Base-by-base conservation (phyloP, 495 filamentous ascomycete genomes). In the Hypoxylon subgilvum region DNA sequence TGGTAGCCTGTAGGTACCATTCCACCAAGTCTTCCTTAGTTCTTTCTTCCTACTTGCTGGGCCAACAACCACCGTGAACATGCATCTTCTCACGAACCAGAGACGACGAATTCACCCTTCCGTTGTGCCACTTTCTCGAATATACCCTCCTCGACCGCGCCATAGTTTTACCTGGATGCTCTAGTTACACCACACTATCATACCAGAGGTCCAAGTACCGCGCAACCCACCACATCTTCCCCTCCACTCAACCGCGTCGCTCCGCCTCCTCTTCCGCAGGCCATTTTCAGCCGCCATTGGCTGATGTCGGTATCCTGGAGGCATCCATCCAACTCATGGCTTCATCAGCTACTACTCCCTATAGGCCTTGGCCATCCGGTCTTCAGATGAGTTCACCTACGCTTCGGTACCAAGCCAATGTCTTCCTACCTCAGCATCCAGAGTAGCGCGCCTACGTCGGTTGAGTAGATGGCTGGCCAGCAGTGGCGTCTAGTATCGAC, bases 111-210 rank as follows among this genome's bases (percentile, higher is more conserved):
- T 45, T 31, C 35, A n/a, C 16, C 13, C 42, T 50, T 27, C 40
- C 36, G 61, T 53, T 28, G 45, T 43, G 16, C 42, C 41, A 23
- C 36, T 25, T 39, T 51, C 39, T 61, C 47, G 35, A 58, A 53
- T 57, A 56, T 64, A 64, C 62, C 66, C 63, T 63, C 54, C 55
- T 49, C 43, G 25, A 55, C 55, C 55, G 56, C 56, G 56, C 59
- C 59, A 65, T 34, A 53, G 66, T 67, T 69, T 67, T 59, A 67
- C 64, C 59, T 69, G 48, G 31, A 41, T 28, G 48, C 27, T 38
- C 57, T 27, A 25, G 34, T 31, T 55, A 44, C 51, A 57, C 63
- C 55, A 63, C 57, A 31, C 54, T 25, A 52, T 16, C 52, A 48
- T 60, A 39, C 50, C 19, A 62, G 48, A 68, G 53, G 62, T 44